A percentile compares a stretch with the other conserved stretches of the same genome.
Conservation (phyloP, 768 basidiomycete genomes). For the Sporobolomyces pararoseus region DNA sequence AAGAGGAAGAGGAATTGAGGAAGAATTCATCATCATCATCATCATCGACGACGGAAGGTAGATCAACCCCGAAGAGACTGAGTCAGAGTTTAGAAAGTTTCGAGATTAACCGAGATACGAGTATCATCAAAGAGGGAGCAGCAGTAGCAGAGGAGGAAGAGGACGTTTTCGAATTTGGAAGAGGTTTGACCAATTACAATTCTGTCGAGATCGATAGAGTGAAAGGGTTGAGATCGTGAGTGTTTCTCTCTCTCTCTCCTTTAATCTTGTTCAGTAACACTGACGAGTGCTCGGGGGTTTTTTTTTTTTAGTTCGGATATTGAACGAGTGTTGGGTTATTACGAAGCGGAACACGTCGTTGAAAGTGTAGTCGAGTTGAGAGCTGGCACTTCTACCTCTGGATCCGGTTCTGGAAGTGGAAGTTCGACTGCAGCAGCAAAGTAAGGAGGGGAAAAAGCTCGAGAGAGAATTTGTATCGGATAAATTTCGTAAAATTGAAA, state of each 20-base stretch:
- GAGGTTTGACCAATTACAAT: conserved; percentile 93
- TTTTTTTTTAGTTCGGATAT: conserved; percentile 83
- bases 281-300: no score
- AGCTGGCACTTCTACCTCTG: neutral
- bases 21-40: no score
- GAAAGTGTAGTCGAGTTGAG: conserved; percentile 52
- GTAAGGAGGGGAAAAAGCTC: no score
- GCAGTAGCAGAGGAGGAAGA: conserved; percentile 59
- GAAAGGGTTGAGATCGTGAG: conserved; percentile 68
- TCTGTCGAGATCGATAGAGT: conserved; percentile 82
- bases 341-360: conserved; percentile 94
- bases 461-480: no score
- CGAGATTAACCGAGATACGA: neutral
- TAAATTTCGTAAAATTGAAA: no score
- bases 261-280: neutral
- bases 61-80: neutral
- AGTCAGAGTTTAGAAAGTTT: neutral
- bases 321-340: conserved; percentile 76
- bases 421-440: no score
- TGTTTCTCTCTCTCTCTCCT: neutral
- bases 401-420: neutral
- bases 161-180: conserved; percentile 83
- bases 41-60: no score
- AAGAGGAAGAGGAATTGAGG: neutral
- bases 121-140: conserved; percentile 8